Evolutionary conservation across 2,329 filamentous ascomycete genomes (phyloP), one percentile per base, ranked within the genome.

Genomic region (Claviceps humidiphila): DNA sequence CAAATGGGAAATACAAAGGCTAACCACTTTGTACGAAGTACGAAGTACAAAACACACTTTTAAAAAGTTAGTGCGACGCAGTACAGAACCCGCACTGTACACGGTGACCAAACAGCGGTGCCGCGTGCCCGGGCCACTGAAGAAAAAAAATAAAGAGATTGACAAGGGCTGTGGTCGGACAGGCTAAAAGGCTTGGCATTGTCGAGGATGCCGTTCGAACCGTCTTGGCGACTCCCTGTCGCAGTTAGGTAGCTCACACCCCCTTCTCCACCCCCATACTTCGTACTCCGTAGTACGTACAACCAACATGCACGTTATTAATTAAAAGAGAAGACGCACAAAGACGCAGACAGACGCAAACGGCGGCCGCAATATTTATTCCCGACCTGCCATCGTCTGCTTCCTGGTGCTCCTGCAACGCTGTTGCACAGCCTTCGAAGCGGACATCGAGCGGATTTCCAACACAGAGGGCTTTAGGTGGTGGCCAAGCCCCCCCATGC

Each of bases 221-320:
- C 66, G 66, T 65, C 66, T 68, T 68, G 66, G 66, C 65, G 60
- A 54, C 66, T 68, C 65, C 65, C 64, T 59, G 53, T 17, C 17
- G n/a, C 40, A n/a, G n/a, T n/a, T n/a, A n/a, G 2, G n/a, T 7
- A 57, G 49, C 57, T 55, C 60, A 61, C 49, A 53, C 48, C 51
- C 40, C 34, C 44, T 44, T 43, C 40, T 44, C 38, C 40, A 34
- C 30, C 30, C 30, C 30, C 30, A 34, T 34, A 34, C 30, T 11
- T 9, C 30, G 9, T 34, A 24, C 24, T 24, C 5, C 24, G 5
- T 24, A 11, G 8, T 30, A 8, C 2, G 26, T 30, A 30, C 8
- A 30, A 30, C 30, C 30, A 34, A 34, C 30, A 34, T 34, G 30
- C 30, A 34, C 30, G 22, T 24, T 22, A 22, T 34, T 34, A 34